Evolutionary conservation across 768 basidiomycete species (phyloP).

Genomic region (Russula dissimulans): DNA sequence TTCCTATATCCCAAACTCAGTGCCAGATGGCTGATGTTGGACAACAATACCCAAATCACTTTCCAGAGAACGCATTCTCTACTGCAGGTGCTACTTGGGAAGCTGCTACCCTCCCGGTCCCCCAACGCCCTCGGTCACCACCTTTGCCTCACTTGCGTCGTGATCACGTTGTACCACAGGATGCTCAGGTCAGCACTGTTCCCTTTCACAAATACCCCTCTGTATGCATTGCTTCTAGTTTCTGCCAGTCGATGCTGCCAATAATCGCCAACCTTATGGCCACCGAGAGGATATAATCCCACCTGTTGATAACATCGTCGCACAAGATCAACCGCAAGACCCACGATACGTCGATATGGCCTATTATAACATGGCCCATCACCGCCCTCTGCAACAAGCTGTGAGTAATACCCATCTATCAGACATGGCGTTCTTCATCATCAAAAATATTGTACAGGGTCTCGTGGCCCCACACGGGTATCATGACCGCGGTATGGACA

Average conservation of each 20-base stretch:
- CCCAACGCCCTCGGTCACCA: background rate
- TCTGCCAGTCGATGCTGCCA: background rate
- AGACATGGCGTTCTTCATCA: background rate
- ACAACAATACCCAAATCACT: too few species aligned
- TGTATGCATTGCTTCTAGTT: background rate
- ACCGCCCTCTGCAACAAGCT: background rate
- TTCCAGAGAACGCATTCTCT: background rate
- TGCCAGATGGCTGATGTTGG: background rate
- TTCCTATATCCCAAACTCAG: background rate
- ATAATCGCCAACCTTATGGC: background rate
- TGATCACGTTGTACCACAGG: too few species aligned
- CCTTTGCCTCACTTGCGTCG: background rate
- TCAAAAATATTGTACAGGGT: background rate
- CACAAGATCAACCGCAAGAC: background rate
- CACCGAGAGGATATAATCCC: background rate
- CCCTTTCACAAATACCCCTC: background rate
- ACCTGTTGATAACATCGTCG: background rate
- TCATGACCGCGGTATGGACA: background rate
- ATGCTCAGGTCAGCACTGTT: background rate
- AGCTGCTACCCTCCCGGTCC: background rate
- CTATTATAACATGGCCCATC: background rate
- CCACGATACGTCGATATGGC: too few species aligned
- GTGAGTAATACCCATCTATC: background rate
- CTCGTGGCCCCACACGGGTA: background rate
- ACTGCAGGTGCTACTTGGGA: background rate